Evolutionary conservation across 768 basidiomycete species (phyloP).

Genomic region (Lentinus tigrinus): DNA sequence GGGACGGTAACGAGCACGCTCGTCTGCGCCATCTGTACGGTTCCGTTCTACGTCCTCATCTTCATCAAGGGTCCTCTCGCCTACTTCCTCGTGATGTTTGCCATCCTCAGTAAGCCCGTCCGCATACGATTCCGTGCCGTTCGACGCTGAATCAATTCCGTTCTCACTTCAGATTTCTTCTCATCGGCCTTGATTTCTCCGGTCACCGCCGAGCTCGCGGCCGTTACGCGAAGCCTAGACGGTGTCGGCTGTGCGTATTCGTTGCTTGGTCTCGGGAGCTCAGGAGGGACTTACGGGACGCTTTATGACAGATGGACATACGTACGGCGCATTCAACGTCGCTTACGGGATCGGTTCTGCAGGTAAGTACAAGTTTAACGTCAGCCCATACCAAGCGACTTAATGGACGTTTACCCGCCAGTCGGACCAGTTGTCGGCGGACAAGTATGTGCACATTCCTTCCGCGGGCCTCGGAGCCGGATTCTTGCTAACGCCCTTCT

Average conservation of each 20-base stretch:
- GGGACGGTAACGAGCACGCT: conserved; percentile 58
- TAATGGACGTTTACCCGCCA: conserved; percentile 24
- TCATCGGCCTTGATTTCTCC: conserved; percentile 58
- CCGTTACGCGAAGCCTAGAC: conserved; percentile 51
- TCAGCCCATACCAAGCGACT: neutral
- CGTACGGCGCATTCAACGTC: conserved; percentile 74
- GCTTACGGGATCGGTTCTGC: conserved; percentile 65
- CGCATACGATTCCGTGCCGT: neutral
- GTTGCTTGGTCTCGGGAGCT: neutral
- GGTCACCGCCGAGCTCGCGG: conserved; percentile 64
- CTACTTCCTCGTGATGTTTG: conserved; percentile 48
- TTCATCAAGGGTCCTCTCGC: conserved; percentile 45
- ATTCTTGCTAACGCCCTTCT: neutral
- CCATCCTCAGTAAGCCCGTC: conserved; percentile 49
- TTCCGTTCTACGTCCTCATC: conserved; percentile 67
- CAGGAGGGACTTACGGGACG: neutral
- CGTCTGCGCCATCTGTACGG: conserved; percentile 44
- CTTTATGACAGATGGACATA: conserved; percentile 57
- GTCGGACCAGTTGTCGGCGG: conserved; percentile 74
- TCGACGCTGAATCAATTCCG: neutral
- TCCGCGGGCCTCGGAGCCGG: neutral
- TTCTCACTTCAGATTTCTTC: conserved; percentile 51
- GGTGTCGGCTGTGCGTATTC: conserved; percentile 64
- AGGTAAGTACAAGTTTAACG: conserved; percentile 37
- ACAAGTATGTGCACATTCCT: conserved; percentile 40